Evolutionary conservation across 1,284 basidiomycete species (phyloP).

Genomic region (Leccinum subspadiceum): DNA sequence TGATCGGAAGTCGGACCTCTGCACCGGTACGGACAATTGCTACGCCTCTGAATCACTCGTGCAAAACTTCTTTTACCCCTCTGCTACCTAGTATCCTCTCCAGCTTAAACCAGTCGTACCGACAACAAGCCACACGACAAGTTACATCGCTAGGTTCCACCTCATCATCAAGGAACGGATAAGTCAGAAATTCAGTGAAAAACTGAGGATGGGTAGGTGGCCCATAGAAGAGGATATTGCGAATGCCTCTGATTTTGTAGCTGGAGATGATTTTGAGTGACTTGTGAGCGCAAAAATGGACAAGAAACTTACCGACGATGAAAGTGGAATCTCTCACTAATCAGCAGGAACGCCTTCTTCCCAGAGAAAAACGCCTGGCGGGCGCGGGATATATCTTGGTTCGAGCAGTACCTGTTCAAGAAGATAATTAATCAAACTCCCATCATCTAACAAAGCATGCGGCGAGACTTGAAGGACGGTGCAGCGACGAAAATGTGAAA

Average conservation of each 20-base stretch:
- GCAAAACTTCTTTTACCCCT: conserved; percentile 22
- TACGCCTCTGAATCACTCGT: background rate
- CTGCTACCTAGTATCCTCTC: conserved; percentile 63
- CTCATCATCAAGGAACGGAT: conserved; percentile 81
- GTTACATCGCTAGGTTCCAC: conserved; percentile 80
- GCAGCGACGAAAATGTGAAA: background rate
- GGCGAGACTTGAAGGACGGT: background rate
- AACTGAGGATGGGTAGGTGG: conserved; percentile 90
- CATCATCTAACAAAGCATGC: background rate
- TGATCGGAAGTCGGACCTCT: no score
- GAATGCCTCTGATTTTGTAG: conserved; percentile 89
- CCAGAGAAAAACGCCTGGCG: conserved; percentile 91
- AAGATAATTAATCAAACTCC: background rate
- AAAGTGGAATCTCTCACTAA: conserved; percentile 98
- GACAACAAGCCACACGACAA: conserved; percentile 78
- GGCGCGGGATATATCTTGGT: conserved; percentile 90
- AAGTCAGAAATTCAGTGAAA: conserved; percentile 85
- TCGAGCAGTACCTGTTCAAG: conserved; percentile 81
- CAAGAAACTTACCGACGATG: conserved; percentile 68
- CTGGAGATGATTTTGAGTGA: conserved; percentile 37
- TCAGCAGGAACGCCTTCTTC: conserved; percentile 82
- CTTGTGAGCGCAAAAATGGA: background rate
- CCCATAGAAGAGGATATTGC: conserved; percentile 91
- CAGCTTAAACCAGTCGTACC: conserved; percentile 85
- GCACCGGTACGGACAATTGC: background rate